Evolutionary conservation across 371 early-diverging fungal species (phyloP).

Genomic region (Circinella umbellata): DNA sequence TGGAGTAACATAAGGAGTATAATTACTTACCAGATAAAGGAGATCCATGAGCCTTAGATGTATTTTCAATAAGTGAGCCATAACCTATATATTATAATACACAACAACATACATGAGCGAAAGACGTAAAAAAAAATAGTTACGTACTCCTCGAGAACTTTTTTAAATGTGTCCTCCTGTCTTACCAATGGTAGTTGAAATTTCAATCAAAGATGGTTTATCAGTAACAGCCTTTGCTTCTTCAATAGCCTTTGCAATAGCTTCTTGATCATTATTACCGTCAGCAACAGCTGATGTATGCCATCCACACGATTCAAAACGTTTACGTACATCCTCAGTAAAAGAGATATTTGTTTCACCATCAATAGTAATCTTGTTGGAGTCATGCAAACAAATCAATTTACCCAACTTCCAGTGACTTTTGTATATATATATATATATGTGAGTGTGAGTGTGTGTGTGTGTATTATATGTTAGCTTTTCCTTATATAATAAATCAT

Average conservation of each 20-base stretch:
- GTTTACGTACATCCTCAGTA: constrained; percentile 92
- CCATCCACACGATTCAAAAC: constrained; percentile 96
- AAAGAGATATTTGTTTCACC: constrained; percentile 88
- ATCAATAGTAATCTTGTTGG: constrained; percentile 97
- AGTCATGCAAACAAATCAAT: constrained; percentile 95
- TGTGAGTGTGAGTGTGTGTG: too few species aligned
- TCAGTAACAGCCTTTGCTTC: constrained; percentile 82
- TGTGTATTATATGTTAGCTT: not conserved
- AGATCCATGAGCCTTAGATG: constrained; percentile 84
- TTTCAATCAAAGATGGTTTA: constrained; percentile 88
- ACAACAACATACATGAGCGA: not conserved
- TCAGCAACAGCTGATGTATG: constrained; percentile 81
- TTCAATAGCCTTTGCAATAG: constrained; percentile 76
- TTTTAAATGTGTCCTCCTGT: not conserved
- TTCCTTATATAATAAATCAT: too few species aligned
- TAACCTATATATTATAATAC: constrained; percentile 33
- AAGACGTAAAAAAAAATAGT: too few species aligned
- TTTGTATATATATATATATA: too few species aligned
- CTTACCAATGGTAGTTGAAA: constrained; percentile 81
- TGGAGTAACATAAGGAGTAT: not conserved
- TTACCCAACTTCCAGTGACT: constrained; percentile 93
- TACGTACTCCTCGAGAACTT: too few species aligned
- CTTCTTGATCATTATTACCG: constrained; percentile 82
- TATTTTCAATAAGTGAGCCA: constrained; percentile 84
- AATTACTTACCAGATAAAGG: constrained; percentile 68